phyloP scores from a whole-genome alignment of 129 eudicot species.

The Glebionis coronaria region DNA sequence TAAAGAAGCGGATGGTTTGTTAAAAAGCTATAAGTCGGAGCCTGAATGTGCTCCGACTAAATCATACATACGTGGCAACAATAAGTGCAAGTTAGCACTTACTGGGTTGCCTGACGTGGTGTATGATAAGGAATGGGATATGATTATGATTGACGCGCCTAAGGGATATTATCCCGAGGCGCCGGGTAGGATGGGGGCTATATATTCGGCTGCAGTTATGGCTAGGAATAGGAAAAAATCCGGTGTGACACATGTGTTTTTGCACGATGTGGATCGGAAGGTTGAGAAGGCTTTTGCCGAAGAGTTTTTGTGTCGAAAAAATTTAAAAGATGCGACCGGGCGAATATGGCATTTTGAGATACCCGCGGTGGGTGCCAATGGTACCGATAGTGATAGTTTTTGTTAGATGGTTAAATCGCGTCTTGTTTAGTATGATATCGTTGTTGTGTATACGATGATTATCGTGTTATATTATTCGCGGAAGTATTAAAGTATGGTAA shows the following conservation, averaged over 20 bases:
- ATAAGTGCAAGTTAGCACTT: constrained; percentile 56
- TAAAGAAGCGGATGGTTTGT: constrained; percentile 48
- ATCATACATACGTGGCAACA: constrained; percentile 49
- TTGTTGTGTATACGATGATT: background rate
- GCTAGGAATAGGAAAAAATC: constrained; percentile 66
- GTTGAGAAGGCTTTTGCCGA: constrained; percentile 74
- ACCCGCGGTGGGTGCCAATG: constrained; percentile 40
- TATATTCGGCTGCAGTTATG: constrained; percentile 89
- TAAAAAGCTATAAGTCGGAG: constrained; percentile 34
- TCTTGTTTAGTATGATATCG: background rate
- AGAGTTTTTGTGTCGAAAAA: constrained; percentile 66
- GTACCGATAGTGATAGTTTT: constrained; percentile 25
- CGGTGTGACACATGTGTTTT: constrained; percentile 79
- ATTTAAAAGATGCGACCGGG: constrained; percentile 60
- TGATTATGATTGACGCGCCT: constrained; percentile 92
- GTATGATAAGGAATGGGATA: constrained; percentile 83
- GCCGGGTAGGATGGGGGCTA: constrained; percentile 96
- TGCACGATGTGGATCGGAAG: constrained; percentile 88
- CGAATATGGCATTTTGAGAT: constrained; percentile 84
- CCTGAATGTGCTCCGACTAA: constrained; percentile 51
- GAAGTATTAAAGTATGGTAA: background rate
- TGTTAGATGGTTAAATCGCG: constrained; percentile 33
- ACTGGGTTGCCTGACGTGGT: constrained; percentile 58
- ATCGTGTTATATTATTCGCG: background rate
- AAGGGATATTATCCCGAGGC: constrained; percentile 62